A percentile compares a stretch with the other conserved stretches of the same genome.
phyloP scores from a whole-genome alignment of 2,329 filamentous ascomycete genomes.

The Penicillium sp. region DNA sequence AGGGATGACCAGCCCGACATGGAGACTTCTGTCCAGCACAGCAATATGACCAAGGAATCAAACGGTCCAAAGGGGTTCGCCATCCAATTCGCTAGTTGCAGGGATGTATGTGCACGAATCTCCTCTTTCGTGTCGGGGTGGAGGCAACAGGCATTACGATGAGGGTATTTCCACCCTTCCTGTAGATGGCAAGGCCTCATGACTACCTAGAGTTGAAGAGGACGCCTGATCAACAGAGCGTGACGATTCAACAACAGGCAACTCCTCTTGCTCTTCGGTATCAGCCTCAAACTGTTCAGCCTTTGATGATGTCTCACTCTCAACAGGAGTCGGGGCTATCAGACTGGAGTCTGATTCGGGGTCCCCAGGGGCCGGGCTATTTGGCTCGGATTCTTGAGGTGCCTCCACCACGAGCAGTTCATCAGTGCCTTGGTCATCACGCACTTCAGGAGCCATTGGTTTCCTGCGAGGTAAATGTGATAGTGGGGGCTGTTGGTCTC shows the following conservation, averaged over 20 bases:
- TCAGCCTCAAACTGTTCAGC: background rate
- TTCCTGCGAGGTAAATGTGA: constrained; percentile 53
- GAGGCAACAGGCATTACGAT: constrained; percentile 1
- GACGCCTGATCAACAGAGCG: constrained; percentile 9
- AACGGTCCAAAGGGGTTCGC: background rate
- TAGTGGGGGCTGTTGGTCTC: constrained; percentile 39
- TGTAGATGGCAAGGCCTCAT: background rate
- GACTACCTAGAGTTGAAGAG: background rate
- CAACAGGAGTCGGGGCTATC: background rate
- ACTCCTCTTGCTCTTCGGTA: constrained; percentile 2
- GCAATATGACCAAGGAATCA: background rate
- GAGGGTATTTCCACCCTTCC: constrained; percentile 7
- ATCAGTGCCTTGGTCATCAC: constrained; percentile 39
- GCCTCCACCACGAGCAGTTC: constrained; percentile 65
- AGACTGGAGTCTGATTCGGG: constrained; percentile 12
- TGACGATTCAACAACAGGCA: constrained; percentile 1
- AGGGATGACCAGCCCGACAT: constrained; percentile 1
- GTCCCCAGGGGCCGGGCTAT: constrained; percentile 33
- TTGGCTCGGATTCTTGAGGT: constrained; percentile 58
- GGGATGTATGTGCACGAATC: background rate
- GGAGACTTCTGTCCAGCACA: background rate
- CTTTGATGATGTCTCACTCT: constrained; percentile 11
- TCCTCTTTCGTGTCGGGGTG: background rate
- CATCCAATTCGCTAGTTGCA: constrained; percentile 1
- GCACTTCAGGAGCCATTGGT: constrained; percentile 31